Percentiles rank a stretch among this genome's conserved stretches.
phyloP scores from a whole-genome alignment of 225 moss, liverwort and hornwort species.

The Marchantia paleacea region DNA sequence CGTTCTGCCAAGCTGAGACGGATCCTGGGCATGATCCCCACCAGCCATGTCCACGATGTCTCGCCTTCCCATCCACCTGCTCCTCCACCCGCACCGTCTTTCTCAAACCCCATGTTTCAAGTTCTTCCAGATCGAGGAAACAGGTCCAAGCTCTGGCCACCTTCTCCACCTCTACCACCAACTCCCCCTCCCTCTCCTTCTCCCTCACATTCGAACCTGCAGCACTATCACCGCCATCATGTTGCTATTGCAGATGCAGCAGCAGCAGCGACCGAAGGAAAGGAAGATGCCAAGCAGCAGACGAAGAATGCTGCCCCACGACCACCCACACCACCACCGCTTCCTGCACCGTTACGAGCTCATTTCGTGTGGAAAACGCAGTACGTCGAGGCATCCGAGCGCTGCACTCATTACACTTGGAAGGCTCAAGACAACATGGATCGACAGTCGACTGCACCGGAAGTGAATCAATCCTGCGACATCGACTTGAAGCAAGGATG shows the following conservation, averaged over 20 bases:
- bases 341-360: neutral
- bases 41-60: no score
- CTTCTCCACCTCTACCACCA: neutral
- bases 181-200: neutral
- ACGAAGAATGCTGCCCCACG: constrained; percentile 37
- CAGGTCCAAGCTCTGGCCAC: neutral
- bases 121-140: neutral
- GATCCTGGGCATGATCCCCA: constrained; percentile 10
- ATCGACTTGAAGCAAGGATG: no score
- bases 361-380: neutral
- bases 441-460: no score
- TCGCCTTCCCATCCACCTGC: neutral
- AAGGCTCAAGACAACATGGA: neutral
- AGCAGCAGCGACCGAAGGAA: neutral
- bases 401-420: neutral
- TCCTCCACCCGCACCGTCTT: constrained; percentile 1
- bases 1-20: neutral
- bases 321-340: neutral
- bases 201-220: neutral
- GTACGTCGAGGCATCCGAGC: neutral
- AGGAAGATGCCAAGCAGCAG: constrained; percentile 46
- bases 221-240: neutral
- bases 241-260: no score
- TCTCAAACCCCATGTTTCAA: neutral
- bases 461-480: no score